These are phyloP conservation scores for Penicillium diatomitis DNA, from an alignment of 495 filamentous ascomycete species.

Conservation along the genomic window DNA sequence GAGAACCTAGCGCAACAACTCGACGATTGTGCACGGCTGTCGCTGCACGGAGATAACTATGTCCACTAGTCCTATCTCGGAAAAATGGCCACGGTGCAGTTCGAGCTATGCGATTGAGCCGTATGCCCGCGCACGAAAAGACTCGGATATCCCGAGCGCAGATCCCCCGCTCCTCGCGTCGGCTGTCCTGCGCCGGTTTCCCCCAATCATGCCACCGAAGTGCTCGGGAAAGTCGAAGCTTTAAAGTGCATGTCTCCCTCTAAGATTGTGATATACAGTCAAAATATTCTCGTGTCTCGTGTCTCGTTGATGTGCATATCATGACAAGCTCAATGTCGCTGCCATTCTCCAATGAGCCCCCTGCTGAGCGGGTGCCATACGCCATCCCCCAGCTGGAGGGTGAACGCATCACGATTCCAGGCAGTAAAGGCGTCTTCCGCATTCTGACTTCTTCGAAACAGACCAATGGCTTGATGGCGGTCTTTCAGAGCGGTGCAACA, in stretches of 20 bases:
- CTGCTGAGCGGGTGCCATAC: constrained; percentile 24
- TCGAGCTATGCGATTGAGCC: no score
- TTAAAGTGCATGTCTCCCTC: background rate
- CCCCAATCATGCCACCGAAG: constrained; percentile 1
- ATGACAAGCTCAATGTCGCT: constrained; percentile 16
- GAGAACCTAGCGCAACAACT: no score
- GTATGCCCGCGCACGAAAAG: background rate
- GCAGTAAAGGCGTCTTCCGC: constrained; percentile 34
- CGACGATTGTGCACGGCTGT: no score
- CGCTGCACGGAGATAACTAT: no score
- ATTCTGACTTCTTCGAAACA: constrained; percentile 38
- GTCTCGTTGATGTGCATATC: no score
- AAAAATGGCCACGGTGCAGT: no score
- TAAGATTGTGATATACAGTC: background rate
- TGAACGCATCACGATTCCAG: constrained; percentile 37
- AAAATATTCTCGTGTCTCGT: no score
- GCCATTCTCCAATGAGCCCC: constrained; percentile 16
- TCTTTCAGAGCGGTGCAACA: constrained; percentile 36
- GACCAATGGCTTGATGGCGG: constrained; percentile 35
- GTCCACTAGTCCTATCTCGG: no score
- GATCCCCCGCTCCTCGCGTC: constrained; percentile 9
- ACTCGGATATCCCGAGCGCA: constrained; percentile 16
- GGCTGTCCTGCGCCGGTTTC: constrained; percentile 4
- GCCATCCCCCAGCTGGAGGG: constrained; percentile 34
- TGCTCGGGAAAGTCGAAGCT: constrained; percentile 1